Evolutionary conservation across 257 asterid species (phyloP), one percentile per base, ranked within the genome.

Genomic region (Solanum tarapatanum): DNA sequence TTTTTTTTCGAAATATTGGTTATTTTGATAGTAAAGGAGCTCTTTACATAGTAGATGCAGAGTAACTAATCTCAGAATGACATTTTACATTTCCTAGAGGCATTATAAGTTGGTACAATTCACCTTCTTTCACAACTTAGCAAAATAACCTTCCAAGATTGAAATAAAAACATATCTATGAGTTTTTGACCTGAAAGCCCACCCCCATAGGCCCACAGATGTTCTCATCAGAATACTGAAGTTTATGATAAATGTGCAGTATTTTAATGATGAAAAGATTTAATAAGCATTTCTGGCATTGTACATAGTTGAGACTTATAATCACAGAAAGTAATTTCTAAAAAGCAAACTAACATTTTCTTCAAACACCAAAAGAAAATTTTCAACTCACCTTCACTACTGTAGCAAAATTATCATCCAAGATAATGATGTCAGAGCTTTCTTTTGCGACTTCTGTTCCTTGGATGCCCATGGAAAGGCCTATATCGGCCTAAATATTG

Each of bases 361-460:
- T 36, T 26, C 48, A 64, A 60, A 80, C 39, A 83, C 76, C 76
- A 37, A 48, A 86, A 74, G 62, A 79, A n/a, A 72, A 64, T 86
- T 68, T 33, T 28, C 70, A 12, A 89, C 94, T 80, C 62, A 93
- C 98, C 94, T 95, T 94, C 66, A 95, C 98, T 72, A 95, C 98
- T 60, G 99, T 93, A 90, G 99, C 97, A 87, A 95, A 97, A 89
- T 95, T 95, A 88, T 95, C 99, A 84, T 94, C 98, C 91, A 97
- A 91, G 88, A 97, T 97, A 83, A 95, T 94, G 92, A 95, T 97
- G 92, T 95, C 99, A 2, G 99, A 97, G 95, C 98, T 97, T 90
- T 97, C 99, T 92, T 97, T 95, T 60, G 98, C 98, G 83, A 95
- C 99, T 93, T 95, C 98, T 84, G 98, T 97, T 90, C 99, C 98